These are phyloP conservation scores for Anisodus tanguticus DNA, from an alignment of 257 asterid species.

Conservation along the genomic window DNA sequence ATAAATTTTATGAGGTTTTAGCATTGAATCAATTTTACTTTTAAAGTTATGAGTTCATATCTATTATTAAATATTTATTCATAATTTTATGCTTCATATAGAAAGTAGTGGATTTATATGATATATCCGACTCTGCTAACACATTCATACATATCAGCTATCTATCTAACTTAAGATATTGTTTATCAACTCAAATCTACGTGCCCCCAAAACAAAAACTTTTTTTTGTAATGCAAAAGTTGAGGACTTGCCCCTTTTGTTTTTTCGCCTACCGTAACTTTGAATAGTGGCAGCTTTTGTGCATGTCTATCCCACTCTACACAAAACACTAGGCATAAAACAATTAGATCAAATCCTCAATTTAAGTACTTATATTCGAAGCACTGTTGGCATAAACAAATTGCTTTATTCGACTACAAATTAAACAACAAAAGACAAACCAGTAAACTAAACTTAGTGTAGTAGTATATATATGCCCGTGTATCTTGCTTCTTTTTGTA, in stretches of 20 bases:
- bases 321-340: constrained; percentile 54
- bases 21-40: too few relatives aligned
- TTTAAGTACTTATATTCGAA: constrained; percentile 64
- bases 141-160: background rate
- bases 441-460: background rate
- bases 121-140: background rate
- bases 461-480: background rate
- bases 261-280: constrained; percentile 69
- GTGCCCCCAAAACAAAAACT: background rate
- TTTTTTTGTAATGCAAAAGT: constrained; percentile 30
- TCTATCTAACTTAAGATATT: background rate
- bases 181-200: background rate
- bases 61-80: too few relatives aligned
- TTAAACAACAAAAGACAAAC: background rate
- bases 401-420: background rate
- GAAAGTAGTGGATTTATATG: too few relatives aligned
- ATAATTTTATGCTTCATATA: too few relatives aligned
- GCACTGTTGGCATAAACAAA: constrained; percentile 44
- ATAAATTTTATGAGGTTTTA: too few relatives aligned
- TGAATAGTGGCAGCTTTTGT: constrained; percentile 76
- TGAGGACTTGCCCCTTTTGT: constrained; percentile 48
- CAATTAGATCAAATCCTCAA: constrained; percentile 60
- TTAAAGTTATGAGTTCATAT: too few relatives aligned
- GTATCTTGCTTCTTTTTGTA: background rate
- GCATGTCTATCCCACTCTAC: constrained; percentile 58